phyloP scores from a whole-genome alignment of 192 early-diverging fungal species.

The Backusella sp. region DNA sequence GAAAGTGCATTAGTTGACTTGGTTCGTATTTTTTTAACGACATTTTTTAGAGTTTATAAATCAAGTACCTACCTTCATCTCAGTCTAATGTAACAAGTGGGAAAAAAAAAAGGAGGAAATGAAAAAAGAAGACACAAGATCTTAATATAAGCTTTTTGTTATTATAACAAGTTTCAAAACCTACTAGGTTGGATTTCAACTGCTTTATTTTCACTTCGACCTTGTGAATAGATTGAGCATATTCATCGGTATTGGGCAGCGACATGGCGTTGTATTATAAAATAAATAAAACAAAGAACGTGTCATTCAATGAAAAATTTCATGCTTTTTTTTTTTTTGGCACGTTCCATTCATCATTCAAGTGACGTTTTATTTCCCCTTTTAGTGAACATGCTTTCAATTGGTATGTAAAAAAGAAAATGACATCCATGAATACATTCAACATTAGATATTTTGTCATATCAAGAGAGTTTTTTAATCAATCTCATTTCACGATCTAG shows the following conservation, averaged over 20 bases:
- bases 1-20: background rate
- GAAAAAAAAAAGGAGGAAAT: background rate
- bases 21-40: background rate
- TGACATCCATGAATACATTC: too few relatives aligned
- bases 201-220: slow-evolving; percentile 4
- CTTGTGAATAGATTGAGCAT: background rate
- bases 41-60: background rate
- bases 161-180: background rate
- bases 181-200: slow-evolving; percentile 10
- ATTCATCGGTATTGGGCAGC: background rate
- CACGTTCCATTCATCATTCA: background rate
- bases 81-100: background rate
- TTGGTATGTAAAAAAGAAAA: background rate
- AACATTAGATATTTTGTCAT: too few relatives aligned
- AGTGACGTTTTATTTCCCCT: background rate
- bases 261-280: background rate
- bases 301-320: background rate
- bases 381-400: background rate
- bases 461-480: too few relatives aligned
- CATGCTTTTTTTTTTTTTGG: background rate
- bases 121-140: background rate
- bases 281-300: background rate
- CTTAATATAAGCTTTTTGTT: background rate
- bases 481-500: too few relatives aligned
- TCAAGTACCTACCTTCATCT: background rate